Percentiles rank a stretch among this genome's conserved stretches.
Conservation (phyloP, 805 yeast genomes). For the Sugiyamaella mastotermitis region DNA sequence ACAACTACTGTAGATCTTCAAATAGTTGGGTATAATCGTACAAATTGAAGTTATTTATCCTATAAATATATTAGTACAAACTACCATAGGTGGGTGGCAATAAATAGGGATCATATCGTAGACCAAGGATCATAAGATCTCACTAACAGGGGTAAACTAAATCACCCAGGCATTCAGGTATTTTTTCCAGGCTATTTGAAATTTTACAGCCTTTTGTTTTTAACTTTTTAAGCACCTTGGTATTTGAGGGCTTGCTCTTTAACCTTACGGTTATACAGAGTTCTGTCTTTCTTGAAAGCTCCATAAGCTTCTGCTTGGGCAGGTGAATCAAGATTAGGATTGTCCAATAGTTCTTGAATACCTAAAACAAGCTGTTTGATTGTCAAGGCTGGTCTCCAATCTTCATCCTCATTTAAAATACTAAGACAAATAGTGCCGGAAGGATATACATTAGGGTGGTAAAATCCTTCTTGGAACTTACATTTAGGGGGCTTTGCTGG, state of each 20-base stretch:
- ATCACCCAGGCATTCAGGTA: no score
- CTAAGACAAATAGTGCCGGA: constrained; percentile 94
- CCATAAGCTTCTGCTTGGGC: constrained; percentile 93
- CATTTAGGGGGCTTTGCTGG: constrained; percentile 97
- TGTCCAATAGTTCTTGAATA: constrained; percentile 80
- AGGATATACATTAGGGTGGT: constrained; percentile 97
- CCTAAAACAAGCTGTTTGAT: constrained; percentile 86
- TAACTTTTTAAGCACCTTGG: no score
- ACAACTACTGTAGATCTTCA: no score
- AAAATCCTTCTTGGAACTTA: constrained; percentile 80
- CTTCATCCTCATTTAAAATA: constrained; percentile 89
- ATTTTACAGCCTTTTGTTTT: no score
- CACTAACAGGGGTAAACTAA: no score
- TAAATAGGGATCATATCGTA: background rate
- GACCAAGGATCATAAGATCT: background rate
- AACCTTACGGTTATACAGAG: constrained; percentile 69
- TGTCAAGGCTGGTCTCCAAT: constrained; percentile 97
- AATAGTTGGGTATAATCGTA: no score
- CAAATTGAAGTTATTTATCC: no score
- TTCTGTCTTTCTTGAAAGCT: constrained; percentile 55
- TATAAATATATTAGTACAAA: no score
- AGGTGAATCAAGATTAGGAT: constrained; percentile 92
- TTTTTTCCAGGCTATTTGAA: no score
- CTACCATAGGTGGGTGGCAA: no score
- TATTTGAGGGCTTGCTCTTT: constrained; percentile 74